These are phyloP conservation scores for Ogataea ganodermae DNA, from an alignment of 805 yeast species.

Conservation along the genomic window DNA sequence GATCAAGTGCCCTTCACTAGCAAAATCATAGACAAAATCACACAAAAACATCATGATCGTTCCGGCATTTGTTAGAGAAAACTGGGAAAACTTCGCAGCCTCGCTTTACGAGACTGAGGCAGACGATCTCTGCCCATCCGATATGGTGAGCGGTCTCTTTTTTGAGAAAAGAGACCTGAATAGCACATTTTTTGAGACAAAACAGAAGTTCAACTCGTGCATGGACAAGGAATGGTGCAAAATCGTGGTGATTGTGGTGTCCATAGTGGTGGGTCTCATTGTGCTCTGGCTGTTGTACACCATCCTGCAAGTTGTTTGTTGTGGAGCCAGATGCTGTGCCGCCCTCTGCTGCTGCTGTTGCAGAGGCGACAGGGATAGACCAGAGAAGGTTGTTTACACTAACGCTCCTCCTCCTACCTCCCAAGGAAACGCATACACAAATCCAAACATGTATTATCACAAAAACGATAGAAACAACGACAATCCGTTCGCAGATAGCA, in stretches of 20 bases:
- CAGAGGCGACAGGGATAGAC: slow-evolving; percentile 29
- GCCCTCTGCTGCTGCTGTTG: slow-evolving; percentile 54
- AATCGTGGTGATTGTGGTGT: slow-evolving; percentile 73
- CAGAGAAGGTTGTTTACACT: slow-evolving; percentile 18
- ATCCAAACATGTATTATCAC: slow-evolving; percentile 36
- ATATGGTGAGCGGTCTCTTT: slow-evolving; percentile 14
- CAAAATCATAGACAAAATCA: no score
- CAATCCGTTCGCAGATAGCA: slow-evolving; percentile 19
- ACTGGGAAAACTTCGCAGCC: slow-evolving; percentile 16
- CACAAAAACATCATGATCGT: slow-evolving; percentile 19
- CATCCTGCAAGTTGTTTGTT: slow-evolving; percentile 55
- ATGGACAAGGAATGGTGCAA: slow-evolving; percentile 78
- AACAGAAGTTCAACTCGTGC: slow-evolving; percentile 65
- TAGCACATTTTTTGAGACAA: slow-evolving; percentile 12
- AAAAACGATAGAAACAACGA: slow-evolving; percentile 22
- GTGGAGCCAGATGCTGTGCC: slow-evolving; percentile 55
- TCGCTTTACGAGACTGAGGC: slow-evolving; percentile 4
- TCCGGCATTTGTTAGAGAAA: slow-evolving; percentile 24
- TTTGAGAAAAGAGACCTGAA: slow-evolving; percentile 20
- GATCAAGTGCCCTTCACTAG: neutral
- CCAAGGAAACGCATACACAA: slow-evolving; percentile 28
- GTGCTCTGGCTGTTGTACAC: slow-evolving; percentile 58
- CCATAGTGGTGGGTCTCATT: slow-evolving; percentile 56
- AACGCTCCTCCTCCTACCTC: slow-evolving; percentile 23
- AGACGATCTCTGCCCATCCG: slow-evolving; percentile 25